phyloP scores from a whole-genome alignment of 1,284 basidiomycete genomes.

The Moesziomyces sp. region DNA sequence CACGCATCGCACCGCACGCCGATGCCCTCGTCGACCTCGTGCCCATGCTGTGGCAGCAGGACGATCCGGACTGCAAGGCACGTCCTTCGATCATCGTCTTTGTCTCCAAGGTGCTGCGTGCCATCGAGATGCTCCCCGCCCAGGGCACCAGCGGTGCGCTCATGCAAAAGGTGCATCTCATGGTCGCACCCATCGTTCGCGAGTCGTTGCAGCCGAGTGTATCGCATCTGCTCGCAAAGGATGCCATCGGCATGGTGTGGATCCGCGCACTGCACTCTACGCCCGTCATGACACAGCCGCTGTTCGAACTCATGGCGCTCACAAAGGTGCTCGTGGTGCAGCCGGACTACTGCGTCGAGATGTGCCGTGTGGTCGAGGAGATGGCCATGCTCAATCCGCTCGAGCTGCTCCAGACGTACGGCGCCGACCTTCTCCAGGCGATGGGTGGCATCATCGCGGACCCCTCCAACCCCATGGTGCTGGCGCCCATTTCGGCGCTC shows the following conservation, averaged over 20 bases:
- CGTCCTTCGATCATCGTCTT: slow-evolving; percentile 63
- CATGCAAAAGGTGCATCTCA: slow-evolving; percentile 52
- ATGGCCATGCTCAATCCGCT: slow-evolving; percentile 56
- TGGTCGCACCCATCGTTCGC: slow-evolving; percentile 60
- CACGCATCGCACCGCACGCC: slow-evolving; percentile 56
- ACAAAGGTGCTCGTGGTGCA: slow-evolving; percentile 50
- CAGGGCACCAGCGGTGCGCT: slow-evolving; percentile 35
- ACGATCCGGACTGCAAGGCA: slow-evolving; percentile 60
- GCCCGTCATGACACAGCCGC: slow-evolving; percentile 54
- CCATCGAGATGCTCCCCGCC: slow-evolving; percentile 50
- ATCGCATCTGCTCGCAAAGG: slow-evolving; percentile 58
- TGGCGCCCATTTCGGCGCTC: slow-evolving; percentile 55
- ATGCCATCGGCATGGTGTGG: slow-evolving; percentile 63
- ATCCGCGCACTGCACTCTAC: slow-evolving; percentile 58
- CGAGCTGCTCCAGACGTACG: slow-evolving; percentile 54
- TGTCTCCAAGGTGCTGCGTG: slow-evolving; percentile 59
- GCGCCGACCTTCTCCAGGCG: slow-evolving; percentile 43
- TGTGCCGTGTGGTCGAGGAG: slow-evolving; percentile 60
- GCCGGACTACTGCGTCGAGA: slow-evolving; percentile 62
- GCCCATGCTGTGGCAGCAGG: slow-evolving; percentile 60
- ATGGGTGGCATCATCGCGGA: slow-evolving; percentile 56
- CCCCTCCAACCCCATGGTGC: slow-evolving; percentile 52
- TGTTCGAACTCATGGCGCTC: slow-evolving; percentile 54
- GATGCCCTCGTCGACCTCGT: slow-evolving; percentile 55
- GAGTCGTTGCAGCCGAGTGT: slow-evolving; percentile 47